Base-by-base conservation (phyloP, 73 alveolate species). In the Symbiodinium natans region DNA sequence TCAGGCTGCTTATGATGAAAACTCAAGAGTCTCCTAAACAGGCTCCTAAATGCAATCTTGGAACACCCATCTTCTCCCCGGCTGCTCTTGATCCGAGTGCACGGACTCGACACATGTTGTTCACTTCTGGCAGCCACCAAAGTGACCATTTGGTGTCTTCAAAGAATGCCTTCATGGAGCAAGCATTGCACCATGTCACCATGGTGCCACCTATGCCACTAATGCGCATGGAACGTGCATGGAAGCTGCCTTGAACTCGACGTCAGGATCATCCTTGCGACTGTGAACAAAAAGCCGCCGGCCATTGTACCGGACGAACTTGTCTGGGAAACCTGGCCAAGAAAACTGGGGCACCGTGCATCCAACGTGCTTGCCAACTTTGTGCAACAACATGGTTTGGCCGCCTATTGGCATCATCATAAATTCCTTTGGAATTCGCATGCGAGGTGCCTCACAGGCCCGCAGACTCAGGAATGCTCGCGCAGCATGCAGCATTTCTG, bases 341-440 rank as follows among this genome's bases (percentile, higher is more conserved):
- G 17, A 19, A 10, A 73, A 73, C 19, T 13, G 74, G 13, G 21
- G 74, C 74, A 54, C 29, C 21, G 74, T 13, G 74, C 29, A 13
- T 21, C 74, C 13, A 54, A 54, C 29, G 36, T 73, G 42, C 29
- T 13, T 29, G 2, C 41, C 33, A 21, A 9, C 21, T 73, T 29
- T 23, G 41, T 73, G 36, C 40, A 9, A 15, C 29, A 21, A 21
- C 29, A 5, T 74, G 33, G 11, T 23, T 6, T 39, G 41, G 63
- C 63, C 71, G 48, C 96, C 98, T 27, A 92, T 92, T 29, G 98
- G 98, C 98, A 92, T 92, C 98, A 92, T 92, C 98, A 92, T 92
- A 68, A 92, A 92, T 48, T 92, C 98, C 83, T 92, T 92, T 25
- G 98, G 98, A 73, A 92, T 92, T 23, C 98, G 56, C 98, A 92